Percentiles rank a stretch among this genome's conserved stretches.
phyloP scores from a whole-genome alignment of 192 early-diverging fungal genomes.

The Podila verticillata region DNA sequence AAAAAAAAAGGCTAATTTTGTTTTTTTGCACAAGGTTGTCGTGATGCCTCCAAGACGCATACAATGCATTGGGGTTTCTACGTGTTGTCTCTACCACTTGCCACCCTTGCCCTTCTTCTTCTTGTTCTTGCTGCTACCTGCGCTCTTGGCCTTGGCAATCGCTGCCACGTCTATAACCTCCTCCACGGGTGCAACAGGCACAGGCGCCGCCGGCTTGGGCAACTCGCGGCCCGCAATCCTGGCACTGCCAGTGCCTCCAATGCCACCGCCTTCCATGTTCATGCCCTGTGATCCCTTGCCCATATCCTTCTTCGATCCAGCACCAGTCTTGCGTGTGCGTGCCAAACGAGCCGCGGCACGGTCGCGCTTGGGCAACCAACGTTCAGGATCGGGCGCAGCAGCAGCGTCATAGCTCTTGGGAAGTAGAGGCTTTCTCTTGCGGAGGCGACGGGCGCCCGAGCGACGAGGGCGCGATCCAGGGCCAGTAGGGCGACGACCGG shows the following conservation, averaged over 20 bases:
- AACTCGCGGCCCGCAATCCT: constrained; percentile 64
- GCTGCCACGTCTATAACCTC: constrained; percentile 14
- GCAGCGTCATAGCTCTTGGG: constrained; percentile 67
- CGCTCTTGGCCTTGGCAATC: constrained; percentile 28
- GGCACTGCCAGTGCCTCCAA: constrained; percentile 78
- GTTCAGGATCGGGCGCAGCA: constrained; percentile 69
- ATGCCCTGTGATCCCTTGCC: constrained; percentile 71
- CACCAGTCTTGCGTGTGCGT: constrained; percentile 66
- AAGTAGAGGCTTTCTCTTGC: constrained; percentile 65
- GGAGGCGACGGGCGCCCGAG: constrained; percentile 48
- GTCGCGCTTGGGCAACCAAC: constrained; percentile 78
- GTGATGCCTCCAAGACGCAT: too few species aligned
- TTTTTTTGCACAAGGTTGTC: too few species aligned
- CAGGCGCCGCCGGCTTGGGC: constrained; percentile 2
- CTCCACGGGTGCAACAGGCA: constrained; percentile 6
- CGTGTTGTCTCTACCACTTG: constrained; percentile 47
- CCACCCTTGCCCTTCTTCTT: constrained; percentile 56
- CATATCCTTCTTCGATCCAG: constrained; percentile 51
- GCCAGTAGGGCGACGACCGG: constrained; percentile 9
- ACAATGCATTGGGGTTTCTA: too few species aligned
- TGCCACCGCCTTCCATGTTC: constrained; percentile 70
- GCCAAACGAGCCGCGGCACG: constrained; percentile 63
- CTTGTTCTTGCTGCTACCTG: constrained; percentile 47
- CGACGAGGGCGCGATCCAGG: constrained; percentile 33
- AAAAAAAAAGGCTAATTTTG: too few species aligned